A percentile compares a stretch with the other conserved stretches of the same genome.
Evolutionary conservation across 345 rosid species (phyloP).

Genomic region (Lenwebbia sp.): DNA sequence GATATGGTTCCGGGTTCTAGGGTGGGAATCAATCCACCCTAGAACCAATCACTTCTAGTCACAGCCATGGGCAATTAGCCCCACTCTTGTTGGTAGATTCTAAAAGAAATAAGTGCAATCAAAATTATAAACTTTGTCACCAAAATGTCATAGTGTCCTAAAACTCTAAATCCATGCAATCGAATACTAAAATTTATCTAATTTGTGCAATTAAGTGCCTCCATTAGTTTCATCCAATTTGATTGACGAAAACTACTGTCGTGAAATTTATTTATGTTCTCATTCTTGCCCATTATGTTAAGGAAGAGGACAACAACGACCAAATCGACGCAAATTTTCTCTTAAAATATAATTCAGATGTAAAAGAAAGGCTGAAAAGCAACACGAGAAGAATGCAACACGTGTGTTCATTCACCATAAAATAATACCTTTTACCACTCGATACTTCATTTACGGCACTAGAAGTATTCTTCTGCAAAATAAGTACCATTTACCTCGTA

Average conservation of each 20-base stretch:
- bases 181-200: neutral
- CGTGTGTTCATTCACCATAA: no score
- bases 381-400: no score
- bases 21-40: neutral
- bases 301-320: neutral
- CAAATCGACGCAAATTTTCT: neutral
- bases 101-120: neutral
- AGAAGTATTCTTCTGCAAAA: no score
- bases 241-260: rapidly evolving
- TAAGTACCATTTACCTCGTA: no score
- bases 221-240: neutral
- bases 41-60: neutral
- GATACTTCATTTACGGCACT: no score
- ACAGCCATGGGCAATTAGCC: neutral
- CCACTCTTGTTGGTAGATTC: neutral
- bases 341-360: no score
- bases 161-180: neutral
- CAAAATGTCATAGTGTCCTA: neutral
- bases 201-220: neutral
- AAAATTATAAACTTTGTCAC: neutral
- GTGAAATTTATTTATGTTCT: neutral
- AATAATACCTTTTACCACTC: no score
- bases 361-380: no score
- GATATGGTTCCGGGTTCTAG: neutral
- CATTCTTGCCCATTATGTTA: neutral